Base-by-base conservation (phyloP, 1,284 basidiomycete genomes). In the Cryptococcus wingfieldii region DNA sequence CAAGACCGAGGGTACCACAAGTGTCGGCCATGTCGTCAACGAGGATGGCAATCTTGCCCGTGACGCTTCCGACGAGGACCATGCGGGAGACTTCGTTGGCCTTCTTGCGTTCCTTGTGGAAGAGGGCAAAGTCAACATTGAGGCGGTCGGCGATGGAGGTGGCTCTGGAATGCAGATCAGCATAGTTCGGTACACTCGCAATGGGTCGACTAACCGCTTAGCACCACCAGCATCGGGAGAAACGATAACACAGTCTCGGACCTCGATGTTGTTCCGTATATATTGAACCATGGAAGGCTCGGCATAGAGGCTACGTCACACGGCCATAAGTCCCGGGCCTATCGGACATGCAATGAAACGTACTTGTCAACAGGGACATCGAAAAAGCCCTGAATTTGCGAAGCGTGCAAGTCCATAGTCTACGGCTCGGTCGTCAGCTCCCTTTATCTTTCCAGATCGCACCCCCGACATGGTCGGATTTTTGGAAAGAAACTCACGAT, bases 11-110 rank as follows among this genome's bases (percentile, higher is more conserved):
- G 56, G 96, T 99, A 44, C 96, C 96, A 73, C 96, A 99, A 43
- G 96, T 98, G 78, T 99, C 96, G 51, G 96, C 93, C 96, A 99
- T 99, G 80, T 99, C 96, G 82, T 98, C 96, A 51, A 98, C 94
- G n/a, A 99, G 82, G 61, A 99, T 91, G 55, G 95, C 96, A 44
- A 88, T 83, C 80, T 98, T 98, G 76, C 87, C 92, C 69, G 85
- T 85, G 62, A 95, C 94, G 68, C 89, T 86, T 5, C 96, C 96
- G 58, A 99, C 96, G 51, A 99, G 86, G 47, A 98, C 86, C 96
- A 99, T 99, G 57, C 96, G 87, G 51, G 94, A 97, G 19, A 99
- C 95, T 70, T 98, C 92, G 79, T 98, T 98, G 41, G 95, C 96
- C 82, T 96, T 98, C 80, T 98, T 98, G 58, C 96, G 88, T 79